A percentile compares a stretch with the other conserved stretches of the same genome.
Evolutionary conservation across 2,329 filamentous ascomycete genomes (phyloP).

Genomic region (Cryphonectria carpinicola): DNA sequence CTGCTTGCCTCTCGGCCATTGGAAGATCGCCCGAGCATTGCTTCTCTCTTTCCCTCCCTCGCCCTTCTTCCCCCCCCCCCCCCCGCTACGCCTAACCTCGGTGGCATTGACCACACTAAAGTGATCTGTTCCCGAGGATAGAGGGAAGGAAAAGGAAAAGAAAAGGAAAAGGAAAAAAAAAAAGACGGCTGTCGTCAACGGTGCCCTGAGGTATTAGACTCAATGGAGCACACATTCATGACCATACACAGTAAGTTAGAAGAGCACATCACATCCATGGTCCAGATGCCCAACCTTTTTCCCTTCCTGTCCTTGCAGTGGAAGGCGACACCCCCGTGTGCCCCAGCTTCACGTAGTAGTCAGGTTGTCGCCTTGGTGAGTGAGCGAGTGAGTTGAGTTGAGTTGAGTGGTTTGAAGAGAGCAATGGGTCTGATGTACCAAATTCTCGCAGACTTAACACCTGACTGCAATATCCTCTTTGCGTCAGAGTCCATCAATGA

Average conservation of each 20-base stretch:
- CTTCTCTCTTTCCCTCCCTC: neutral
- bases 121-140: constrained; percentile 31
- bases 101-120: constrained; percentile 29
- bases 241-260: constrained; percentile 77
- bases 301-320: no score
- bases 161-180: neutral
- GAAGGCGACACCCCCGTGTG: neutral
- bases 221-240: constrained; percentile 87
- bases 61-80: neutral
- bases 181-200: constrained; percentile 15
- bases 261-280: constrained; percentile 12
- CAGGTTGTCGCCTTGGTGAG: neutral
- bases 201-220: constrained; percentile 32
- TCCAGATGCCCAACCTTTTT: neutral
- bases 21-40: constrained; percentile 23
- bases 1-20: constrained; percentile 10
- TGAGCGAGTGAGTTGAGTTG: neutral
- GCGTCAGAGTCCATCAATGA: constrained; percentile 83
- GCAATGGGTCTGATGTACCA: constrained; percentile 1
- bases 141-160: no score
- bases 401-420: neutral
- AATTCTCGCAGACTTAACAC: constrained; percentile 64
- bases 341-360: neutral
- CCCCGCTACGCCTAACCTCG: constrained; percentile 16
- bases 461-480: constrained; percentile 79